These are phyloP conservation scores for Nakazawaea holstii DNA, from an alignment of 805 yeast species.

Conservation along the genomic window DNA sequence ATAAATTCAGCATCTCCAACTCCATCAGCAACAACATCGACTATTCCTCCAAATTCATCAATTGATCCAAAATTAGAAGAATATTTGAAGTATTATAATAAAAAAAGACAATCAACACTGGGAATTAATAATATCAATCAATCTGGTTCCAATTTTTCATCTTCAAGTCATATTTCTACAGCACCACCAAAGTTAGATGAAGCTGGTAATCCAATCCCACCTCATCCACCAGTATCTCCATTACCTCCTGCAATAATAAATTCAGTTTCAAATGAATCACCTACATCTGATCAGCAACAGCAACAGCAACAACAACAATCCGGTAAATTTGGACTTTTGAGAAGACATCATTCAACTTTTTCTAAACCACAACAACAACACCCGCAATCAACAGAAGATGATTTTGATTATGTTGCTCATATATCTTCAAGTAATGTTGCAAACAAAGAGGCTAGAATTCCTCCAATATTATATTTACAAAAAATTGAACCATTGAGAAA, in stretches of 20 bases:
- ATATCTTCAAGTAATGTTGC: slow-evolving; percentile 9
- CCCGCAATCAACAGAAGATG: background rate
- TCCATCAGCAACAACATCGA: background rate
- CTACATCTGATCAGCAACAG: background rate
- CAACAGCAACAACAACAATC: background rate
- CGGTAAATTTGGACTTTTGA: background rate
- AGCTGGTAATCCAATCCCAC: slow-evolving; percentile 42
- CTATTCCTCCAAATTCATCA: slow-evolving; percentile 6
- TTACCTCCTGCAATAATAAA: slow-evolving; percentile 43
- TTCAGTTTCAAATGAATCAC: slow-evolving; percentile 12
- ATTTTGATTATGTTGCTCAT: slow-evolving; percentile 11
- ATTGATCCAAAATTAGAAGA: slow-evolving; percentile 42
- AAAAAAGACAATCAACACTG: slow-evolving; percentile 18
- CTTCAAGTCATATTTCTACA: slow-evolving; percentile 21
- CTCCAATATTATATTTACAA: slow-evolving; percentile 23
- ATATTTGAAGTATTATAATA: slow-evolving; percentile 37
- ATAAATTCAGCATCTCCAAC: background rate
- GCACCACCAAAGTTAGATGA: slow-evolving; percentile 29
- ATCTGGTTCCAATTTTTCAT: slow-evolving; percentile 19
- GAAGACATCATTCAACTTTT: slow-evolving; percentile 1
- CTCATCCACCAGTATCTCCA: slow-evolving; percentile 42
- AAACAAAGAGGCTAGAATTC: slow-evolving; percentile 13
- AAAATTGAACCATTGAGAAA: slow-evolving; percentile 41
- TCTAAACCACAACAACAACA: background rate
- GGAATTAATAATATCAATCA: background rate